These are phyloP conservation scores for Rhamnella rubrinervis DNA, from an alignment of 331 rosid genomes.

Conservation along the genomic window DNA sequence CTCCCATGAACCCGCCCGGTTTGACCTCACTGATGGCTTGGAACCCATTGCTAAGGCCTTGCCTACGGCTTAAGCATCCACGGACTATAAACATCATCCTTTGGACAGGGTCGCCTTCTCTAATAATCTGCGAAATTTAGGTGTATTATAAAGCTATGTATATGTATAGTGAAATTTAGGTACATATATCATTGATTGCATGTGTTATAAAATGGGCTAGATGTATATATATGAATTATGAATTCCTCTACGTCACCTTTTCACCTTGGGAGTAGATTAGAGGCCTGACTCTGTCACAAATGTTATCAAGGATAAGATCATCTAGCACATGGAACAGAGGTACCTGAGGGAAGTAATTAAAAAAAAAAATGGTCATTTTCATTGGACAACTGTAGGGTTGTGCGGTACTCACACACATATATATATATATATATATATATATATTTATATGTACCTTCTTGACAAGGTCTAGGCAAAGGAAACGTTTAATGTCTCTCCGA, in stretches of 20 bases:
- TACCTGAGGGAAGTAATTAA: constrained; percentile 39
- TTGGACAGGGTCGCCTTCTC: constrained; percentile 90
- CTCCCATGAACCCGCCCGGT: constrained; percentile 78
- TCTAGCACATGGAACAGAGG: constrained; percentile 87
- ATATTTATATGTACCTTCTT: constrained; percentile 45
- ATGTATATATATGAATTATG: no score
- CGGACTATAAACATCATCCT: constrained; percentile 82
- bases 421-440: background rate
- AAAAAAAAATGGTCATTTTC: background rate
- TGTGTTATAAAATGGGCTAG: no score
- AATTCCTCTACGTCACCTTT: constrained; percentile 49
- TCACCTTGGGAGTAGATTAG: constrained; percentile 76
- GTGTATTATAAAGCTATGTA: no score
- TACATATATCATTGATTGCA: no score
- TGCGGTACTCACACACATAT: no score
- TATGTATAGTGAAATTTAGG: no score
- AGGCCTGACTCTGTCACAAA: constrained; percentile 85
- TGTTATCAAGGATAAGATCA: constrained; percentile 86
- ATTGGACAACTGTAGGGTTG: background rate
- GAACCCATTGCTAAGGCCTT: constrained; percentile 77
- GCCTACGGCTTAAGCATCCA: constrained; percentile 60
- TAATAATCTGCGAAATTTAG: constrained; percentile 50
- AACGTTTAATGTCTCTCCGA: constrained; percentile 81
- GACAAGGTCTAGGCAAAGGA: constrained; percentile 86
- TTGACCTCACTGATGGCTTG: constrained; percentile 69